Conservation (phyloP, 1,284 basidiomycete genomes). For the Puccinia horiana region DNA sequence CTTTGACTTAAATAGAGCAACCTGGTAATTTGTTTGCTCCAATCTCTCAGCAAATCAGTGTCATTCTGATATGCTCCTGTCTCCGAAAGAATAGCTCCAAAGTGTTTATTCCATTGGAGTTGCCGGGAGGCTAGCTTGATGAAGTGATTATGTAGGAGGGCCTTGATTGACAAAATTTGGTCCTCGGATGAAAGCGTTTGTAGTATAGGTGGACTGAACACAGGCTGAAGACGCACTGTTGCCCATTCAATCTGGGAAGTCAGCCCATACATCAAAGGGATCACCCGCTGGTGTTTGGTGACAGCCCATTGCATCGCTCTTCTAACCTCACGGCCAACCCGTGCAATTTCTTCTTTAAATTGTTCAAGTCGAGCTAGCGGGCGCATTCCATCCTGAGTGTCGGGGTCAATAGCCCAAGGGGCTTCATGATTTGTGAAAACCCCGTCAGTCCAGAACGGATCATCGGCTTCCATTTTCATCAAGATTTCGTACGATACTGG, state of each 20-base stretch:
- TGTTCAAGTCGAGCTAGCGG: not conserved
- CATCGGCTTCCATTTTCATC: not conserved
- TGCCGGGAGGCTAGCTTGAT: not conserved
- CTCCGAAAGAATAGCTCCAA: not conserved
- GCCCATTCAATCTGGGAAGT: not conserved
- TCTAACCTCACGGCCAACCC: slow-evolving; percentile 3
- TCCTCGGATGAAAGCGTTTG: not conserved
- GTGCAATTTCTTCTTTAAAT: not conserved
- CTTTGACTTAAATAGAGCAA: not conserved
- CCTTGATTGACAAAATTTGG: not conserved
- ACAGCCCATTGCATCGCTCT: slow-evolving; percentile 9
- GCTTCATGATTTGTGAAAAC: slow-evolving; percentile 6
- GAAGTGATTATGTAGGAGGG: slow-evolving; percentile 20
- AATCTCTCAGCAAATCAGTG: not conserved
- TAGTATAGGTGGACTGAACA: slow-evolving; percentile 14
- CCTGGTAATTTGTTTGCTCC: not conserved
- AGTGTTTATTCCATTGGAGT: not conserved
- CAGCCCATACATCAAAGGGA: not conserved
- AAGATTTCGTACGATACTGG: not conserved
- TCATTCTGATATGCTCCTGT: not conserved
- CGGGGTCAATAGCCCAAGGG: slow-evolving; percentile 20
- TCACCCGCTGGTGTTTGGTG: not conserved
- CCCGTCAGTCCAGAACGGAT: slow-evolving; percentile 22
- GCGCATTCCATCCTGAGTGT: slow-evolving; percentile 30
- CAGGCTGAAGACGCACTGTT: not conserved